Percentiles rank a stretch among this genome's conserved stretches.
These are phyloP conservation scores for Fusarium sp. DNA, from an alignment of 2,329 filamentous ascomycete genomes.

Conservation along the genomic window DNA sequence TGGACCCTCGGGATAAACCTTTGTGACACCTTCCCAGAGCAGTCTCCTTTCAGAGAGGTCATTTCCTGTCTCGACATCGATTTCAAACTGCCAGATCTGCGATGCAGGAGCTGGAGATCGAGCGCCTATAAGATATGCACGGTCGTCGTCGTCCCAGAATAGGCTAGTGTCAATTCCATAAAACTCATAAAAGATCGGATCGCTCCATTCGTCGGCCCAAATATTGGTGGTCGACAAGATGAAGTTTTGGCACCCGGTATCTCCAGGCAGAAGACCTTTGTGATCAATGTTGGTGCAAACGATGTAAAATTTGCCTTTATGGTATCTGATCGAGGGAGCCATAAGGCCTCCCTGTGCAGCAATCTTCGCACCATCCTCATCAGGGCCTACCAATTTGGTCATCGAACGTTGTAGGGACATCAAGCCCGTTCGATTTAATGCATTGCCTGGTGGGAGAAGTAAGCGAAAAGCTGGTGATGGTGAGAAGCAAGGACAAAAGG, in stretches of 20 bases:
- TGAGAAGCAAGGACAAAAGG: background rate
- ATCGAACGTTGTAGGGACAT: background rate
- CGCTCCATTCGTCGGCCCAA: constrained; percentile 43
- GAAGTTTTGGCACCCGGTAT: constrained; percentile 39
- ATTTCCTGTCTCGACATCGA: constrained; percentile 39
- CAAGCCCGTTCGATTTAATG: constrained; percentile 14
- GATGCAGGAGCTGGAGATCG: constrained; percentile 14
- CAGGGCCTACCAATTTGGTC: background rate
- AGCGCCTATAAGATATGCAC: constrained; percentile 47
- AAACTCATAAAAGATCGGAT: constrained; percentile 53
- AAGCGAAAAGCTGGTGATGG: background rate
- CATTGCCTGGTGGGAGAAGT: constrained; percentile 16
- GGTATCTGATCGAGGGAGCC: constrained; percentile 43
- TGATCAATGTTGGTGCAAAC: constrained; percentile 42
- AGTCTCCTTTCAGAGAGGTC: constrained; percentile 32
- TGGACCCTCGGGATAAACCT: constrained; percentile 44
- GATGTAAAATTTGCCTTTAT: constrained; percentile 44
- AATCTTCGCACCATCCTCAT: constrained; percentile 12
- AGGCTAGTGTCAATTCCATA: constrained; percentile 59
- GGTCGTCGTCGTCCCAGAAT: constrained; percentile 54
- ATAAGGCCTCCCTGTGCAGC: constrained; percentile 34
- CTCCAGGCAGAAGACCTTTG: background rate
- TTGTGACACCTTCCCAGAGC: constrained; percentile 35
- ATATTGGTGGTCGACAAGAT: constrained; percentile 41
- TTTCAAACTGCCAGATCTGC: constrained; percentile 45